Evolutionary conservation across 75 land plant genomes (phyloP).

Genomic region (Sequoia sempervirens): DNA sequence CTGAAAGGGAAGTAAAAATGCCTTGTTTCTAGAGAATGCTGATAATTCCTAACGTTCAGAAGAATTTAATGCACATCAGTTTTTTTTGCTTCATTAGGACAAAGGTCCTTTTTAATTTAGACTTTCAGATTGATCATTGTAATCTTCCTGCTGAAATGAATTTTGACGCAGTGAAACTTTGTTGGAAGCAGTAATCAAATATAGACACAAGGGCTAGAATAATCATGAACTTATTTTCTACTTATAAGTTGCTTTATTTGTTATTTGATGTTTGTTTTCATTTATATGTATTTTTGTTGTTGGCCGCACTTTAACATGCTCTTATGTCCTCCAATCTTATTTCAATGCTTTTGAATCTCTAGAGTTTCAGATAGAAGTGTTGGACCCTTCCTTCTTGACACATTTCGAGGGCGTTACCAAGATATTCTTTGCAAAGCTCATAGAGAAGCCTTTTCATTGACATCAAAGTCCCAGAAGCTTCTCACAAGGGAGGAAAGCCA

Average conservation of each 20-base stretch:
- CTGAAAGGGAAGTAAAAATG: not conserved
- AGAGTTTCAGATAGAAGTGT: conserved; percentile 69
- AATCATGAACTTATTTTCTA: not conserved
- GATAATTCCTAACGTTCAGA: not conserved
- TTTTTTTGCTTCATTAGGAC: not conserved
- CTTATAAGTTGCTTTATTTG: not conserved
- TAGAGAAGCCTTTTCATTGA: conserved; percentile 32
- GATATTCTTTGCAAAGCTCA: conserved; percentile 81
- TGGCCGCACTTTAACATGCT: not conserved
- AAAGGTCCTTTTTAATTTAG: not conserved
- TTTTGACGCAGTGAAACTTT: not conserved
- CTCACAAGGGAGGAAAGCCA: conserved; percentile 77
- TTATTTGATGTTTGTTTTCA: not conserved
- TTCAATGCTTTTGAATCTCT: conserved; percentile 1
- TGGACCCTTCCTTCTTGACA: conserved; percentile 49
- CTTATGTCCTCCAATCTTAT: not conserved
- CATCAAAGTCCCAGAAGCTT: conserved; percentile 54
- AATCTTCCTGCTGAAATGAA: not conserved
- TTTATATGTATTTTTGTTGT: not conserved
- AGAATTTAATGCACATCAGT: not conserved
- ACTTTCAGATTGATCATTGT: not conserved
- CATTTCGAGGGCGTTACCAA: conserved; percentile 73
- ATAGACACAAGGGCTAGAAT: not conserved
- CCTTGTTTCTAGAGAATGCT: not conserved
- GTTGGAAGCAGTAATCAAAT: not conserved